Evolutionary conservation across 768 basidiomycete genomes (phyloP).

Genomic region (Pleurotus platypus): DNA sequence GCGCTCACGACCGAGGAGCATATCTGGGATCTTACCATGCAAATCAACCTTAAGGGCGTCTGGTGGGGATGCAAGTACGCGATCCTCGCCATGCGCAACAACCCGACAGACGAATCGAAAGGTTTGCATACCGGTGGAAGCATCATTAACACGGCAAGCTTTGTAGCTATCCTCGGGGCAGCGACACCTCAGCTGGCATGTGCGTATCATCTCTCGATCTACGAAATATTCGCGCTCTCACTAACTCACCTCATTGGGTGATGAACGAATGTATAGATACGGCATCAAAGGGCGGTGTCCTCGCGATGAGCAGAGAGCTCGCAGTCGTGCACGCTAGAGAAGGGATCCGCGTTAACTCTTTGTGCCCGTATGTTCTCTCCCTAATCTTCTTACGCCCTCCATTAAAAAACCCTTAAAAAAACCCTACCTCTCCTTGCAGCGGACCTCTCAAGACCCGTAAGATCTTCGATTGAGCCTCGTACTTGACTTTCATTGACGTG

Average conservation of each 20-base stretch:
- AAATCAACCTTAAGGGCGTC: conserved; percentile 96
- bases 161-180: conserved; percentile 93
- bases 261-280: conserved; percentile 56
- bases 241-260: conserved; percentile 12
- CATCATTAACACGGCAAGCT: conserved; percentile 98
- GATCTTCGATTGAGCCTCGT: conserved; percentile 17
- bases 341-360: conserved; percentile 92
- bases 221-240: not conserved
- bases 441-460: conserved; percentile 94
- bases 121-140: conserved; percentile 81
- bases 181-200: conserved; percentile 99
- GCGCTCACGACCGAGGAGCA: conserved; percentile 95
- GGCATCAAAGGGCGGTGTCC: conserved; percentile 97
- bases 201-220: conserved; percentile 32
- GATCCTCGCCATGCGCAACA: conserved; percentile 93
- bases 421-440: conserved; percentile 31
- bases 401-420: too few relatives aligned
- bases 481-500: not conserved
- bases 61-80: conserved; percentile 99
- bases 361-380: conserved; percentile 77
- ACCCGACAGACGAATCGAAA: conserved; percentile 77
- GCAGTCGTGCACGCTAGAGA: conserved; percentile 98
- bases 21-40: conserved; percentile 93
- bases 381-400: too few relatives aligned
- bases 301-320: conserved; percentile 96